These are phyloP conservation scores for Xerocomus brunneocitrinus DNA, from an alignment of 768 basidiomycete genomes.

Conservation along the genomic window DNA sequence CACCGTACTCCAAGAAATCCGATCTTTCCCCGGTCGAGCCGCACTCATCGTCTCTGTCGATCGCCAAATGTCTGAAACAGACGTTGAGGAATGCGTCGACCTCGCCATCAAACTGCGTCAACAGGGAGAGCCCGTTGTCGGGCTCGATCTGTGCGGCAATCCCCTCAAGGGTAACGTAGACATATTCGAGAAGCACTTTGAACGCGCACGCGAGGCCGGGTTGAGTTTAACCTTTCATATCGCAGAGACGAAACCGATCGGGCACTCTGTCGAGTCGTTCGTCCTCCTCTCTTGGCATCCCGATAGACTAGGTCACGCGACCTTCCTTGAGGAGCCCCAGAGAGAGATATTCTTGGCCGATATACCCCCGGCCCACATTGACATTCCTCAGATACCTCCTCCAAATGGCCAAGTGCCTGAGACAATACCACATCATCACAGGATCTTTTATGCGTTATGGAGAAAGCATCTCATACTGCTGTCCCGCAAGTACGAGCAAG, in stretches of 20 bases:
- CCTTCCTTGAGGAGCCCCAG: constrained; percentile 64
- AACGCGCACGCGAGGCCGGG: constrained; percentile 52
- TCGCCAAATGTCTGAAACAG: constrained; percentile 52
- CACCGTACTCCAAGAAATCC: constrained; percentile 61
- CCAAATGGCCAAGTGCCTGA: constrained; percentile 17
- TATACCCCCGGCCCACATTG: constrained; percentile 16
- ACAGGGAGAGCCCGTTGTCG: constrained; percentile 62
- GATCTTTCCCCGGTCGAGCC: constrained; percentile 49
- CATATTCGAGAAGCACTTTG: constrained; percentile 47
- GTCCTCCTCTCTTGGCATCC: constrained; percentile 59
- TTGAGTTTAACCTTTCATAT: constrained; percentile 77
- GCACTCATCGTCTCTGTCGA: constrained; percentile 76
- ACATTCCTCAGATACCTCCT: constrained; percentile 18
- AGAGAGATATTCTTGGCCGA: constrained; percentile 43
- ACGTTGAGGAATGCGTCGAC: constrained; percentile 51
- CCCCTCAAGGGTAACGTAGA: constrained; percentile 57
- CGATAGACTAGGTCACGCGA: constrained; percentile 74
- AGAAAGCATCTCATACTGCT: constrained; percentile 21
- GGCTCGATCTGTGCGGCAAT: constrained; percentile 79
- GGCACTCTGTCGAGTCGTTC: constrained; percentile 57
- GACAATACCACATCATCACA: constrained; percentile 20
- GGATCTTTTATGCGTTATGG: constrained; percentile 21
- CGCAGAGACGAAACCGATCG: constrained; percentile 65
- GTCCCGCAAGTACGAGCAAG: constrained; percentile 16
- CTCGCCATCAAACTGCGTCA: constrained; percentile 51